Conservation (phyloP, 495 filamentous ascomycete genomes). For the Apodospora peruviana region DNA sequence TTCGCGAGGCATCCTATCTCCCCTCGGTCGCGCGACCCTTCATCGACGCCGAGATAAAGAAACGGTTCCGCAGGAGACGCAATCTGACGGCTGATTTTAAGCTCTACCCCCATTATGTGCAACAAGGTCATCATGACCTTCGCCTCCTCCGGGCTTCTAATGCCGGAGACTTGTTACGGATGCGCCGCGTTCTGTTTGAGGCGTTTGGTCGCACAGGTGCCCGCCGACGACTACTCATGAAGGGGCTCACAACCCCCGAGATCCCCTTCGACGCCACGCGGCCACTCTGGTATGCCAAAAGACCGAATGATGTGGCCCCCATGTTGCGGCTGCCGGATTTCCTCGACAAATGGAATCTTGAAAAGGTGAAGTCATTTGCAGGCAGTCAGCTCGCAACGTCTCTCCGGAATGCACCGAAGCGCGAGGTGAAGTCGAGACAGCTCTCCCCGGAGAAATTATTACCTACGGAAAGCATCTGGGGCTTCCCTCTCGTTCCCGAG, state of each 20-base stretch:
- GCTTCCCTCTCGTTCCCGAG: constrained; percentile 45
- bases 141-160: constrained; percentile 41
- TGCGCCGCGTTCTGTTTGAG: constrained; percentile 58
- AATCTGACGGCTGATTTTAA: constrained; percentile 4
- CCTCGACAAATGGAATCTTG: constrained; percentile 38
- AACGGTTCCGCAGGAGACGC: constrained; percentile 47
- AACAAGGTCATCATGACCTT: constrained; percentile 28
- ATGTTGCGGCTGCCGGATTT: constrained; percentile 24
- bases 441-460: constrained; percentile 42
- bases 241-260: constrained; percentile 37
- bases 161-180: constrained; percentile 51
- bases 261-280: constrained; percentile 30
- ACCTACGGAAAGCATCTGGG: constrained; percentile 61
- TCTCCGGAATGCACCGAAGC: constrained; percentile 20
- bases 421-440: constrained; percentile 33
- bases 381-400: constrained; percentile 25
- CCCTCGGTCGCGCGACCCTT: constrained; percentile 59
- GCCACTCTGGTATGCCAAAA: constrained; percentile 17
- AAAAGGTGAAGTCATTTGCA: too few relatives aligned
- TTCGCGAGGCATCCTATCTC: constrained; percentile 82
- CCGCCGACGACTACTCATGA: constrained; percentile 57
- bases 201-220: constrained; percentile 73
- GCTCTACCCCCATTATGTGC: constrained; percentile 14
- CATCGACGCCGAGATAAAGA: constrained; percentile 50
- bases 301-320: background rate